phyloP scores from a whole-genome alignment of 2,329 filamentous ascomycete genomes.

The Xylaria sp. region DNA sequence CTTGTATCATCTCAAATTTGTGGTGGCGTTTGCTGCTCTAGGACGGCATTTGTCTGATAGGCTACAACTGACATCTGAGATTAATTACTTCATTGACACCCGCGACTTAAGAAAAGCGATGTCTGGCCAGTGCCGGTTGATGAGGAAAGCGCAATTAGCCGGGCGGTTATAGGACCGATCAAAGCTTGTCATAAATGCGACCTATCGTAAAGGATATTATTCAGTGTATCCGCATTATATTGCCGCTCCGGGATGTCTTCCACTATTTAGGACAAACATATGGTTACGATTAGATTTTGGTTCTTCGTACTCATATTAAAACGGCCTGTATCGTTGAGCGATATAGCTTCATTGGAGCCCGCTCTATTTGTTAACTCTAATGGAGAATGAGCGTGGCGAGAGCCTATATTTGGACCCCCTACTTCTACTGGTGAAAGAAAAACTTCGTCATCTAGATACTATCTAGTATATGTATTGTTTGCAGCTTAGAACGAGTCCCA shows the following conservation, averaged over 20 bases:
- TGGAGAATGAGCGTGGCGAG: background rate
- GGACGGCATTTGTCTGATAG: constrained; percentile 36
- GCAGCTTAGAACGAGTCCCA: background rate
- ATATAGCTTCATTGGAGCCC: background rate
- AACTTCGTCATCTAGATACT: background rate
- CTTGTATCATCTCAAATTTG: constrained; percentile 7
- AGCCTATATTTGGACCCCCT: background rate
- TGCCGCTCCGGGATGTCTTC: background rate
- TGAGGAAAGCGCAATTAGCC: constrained; percentile 33
- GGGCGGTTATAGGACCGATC: constrained; percentile 14
- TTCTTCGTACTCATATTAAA: background rate
- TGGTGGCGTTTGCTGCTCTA: constrained; percentile 11
- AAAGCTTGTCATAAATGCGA: constrained; percentile 13
- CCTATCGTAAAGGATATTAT: constrained; percentile 1
- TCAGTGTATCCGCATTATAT: constrained; percentile 11
- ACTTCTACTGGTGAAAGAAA: background rate
- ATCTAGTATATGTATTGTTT: background rate
- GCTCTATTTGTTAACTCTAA: background rate
- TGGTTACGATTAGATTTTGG: background rate
- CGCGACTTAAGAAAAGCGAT: constrained; percentile 15
- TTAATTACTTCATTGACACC: constrained; percentile 30
- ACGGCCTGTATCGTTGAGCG: background rate
- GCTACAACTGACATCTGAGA: constrained; percentile 17
- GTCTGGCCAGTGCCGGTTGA: constrained; percentile 8
- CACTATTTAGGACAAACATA: background rate